phyloP scores from a whole-genome alignment of 768 basidiomycete species.

The Agrocybe pediades region DNA sequence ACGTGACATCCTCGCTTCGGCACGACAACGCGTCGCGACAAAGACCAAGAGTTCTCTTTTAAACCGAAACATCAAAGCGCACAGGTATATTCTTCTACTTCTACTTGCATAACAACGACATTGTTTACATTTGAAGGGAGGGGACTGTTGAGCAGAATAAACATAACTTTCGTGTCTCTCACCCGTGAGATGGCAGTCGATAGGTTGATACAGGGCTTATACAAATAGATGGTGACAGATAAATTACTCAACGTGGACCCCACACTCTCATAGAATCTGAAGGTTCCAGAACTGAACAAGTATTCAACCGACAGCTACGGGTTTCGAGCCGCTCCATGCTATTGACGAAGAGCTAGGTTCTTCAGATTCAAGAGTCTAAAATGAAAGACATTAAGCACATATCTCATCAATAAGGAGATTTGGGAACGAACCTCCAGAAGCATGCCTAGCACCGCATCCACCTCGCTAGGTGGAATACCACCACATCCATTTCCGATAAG shows the following conservation, averaged over 20 bases:
- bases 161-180: neutral
- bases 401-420: neutral
- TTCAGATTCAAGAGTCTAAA: constrained; percentile 79
- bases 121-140: neutral
- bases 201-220: constrained; percentile 19
- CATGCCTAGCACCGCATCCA: constrained; percentile 84
- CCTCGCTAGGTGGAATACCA: constrained; percentile 81
- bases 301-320: constrained; percentile 29
- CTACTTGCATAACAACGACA: neutral
- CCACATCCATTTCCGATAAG: constrained; percentile 92
- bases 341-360: constrained; percentile 67
- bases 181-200: constrained; percentile 6
- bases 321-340: constrained; percentile 45
- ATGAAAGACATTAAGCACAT: neutral
- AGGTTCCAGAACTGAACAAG: neutral
- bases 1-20: constrained; percentile 3
- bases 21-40: too few species aligned
- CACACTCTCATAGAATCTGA: neutral
- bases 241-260: constrained; percentile 18
- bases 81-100: too few species aligned
- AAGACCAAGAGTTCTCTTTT: too few species aligned
- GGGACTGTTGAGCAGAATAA: neutral
- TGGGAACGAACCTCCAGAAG: constrained; percentile 69
- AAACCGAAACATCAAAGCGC: too few species aligned
- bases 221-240: constrained; percentile 24